A percentile compares a stretch with the other conserved stretches of the same genome.
Conservation (phyloP, 139 green algal genomes). For the Deuterostichococcus epilithicus region DNA sequence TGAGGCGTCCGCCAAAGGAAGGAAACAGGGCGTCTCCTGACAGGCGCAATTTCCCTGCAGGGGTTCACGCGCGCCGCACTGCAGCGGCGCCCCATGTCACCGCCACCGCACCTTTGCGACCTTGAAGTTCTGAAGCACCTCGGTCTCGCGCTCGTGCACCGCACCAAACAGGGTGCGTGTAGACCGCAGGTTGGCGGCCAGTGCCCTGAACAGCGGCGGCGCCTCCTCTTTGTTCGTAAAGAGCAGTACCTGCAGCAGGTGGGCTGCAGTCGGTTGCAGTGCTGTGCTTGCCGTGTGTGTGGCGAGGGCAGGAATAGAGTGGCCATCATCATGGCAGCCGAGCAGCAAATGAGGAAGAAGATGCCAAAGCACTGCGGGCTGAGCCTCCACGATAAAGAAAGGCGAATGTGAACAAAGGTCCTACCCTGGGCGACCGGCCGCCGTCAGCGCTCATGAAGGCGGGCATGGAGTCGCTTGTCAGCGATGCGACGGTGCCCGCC, state of each 20-base stretch:
- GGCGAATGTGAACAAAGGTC: no score
- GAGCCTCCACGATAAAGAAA: background rate
- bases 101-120: background rate
- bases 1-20: no score
- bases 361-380: no score
- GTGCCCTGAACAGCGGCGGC: slow-evolving; percentile 10
- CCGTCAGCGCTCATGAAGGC: background rate
- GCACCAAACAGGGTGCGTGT: slow-evolving; percentile 6
- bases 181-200: slow-evolving; percentile 12
- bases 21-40: background rate
- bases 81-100: background rate
- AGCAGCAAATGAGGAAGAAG: no score
- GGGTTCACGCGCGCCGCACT: no score
- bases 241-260: slow-evolving; percentile 6
- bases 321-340: background rate
- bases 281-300: background rate
- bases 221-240: slow-evolving; percentile 11
- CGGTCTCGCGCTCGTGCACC: slow-evolving; percentile 8
- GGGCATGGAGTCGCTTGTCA: slow-evolving; percentile 2
- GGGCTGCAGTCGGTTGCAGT: background rate
- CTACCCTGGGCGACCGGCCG: background rate
- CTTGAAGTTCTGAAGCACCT: slow-evolving; percentile 4
- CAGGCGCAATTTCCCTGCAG: background rate
- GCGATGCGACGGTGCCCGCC: background rate
- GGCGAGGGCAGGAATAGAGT: background rate